These are phyloP conservation scores for Secale cereale DNA, from an alignment of 176 grass and related monocot genomes.

Conservation along the genomic window DNA sequence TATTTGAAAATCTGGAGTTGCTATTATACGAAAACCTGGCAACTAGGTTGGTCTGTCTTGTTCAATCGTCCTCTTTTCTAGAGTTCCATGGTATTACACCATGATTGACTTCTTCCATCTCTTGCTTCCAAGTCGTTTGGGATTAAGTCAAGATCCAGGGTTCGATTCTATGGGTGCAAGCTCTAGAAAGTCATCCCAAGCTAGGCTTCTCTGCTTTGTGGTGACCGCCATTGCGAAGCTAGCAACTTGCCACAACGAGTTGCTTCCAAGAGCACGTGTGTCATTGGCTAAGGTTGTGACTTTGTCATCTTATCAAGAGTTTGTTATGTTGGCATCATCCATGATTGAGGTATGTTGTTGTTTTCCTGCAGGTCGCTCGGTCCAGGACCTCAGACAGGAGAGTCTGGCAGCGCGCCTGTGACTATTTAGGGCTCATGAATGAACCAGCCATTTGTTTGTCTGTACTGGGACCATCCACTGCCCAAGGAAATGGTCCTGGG, in stretches of 20 bases:
- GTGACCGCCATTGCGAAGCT: constrained; percentile 92
- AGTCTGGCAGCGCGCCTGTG: constrained; percentile 80
- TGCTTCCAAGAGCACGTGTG: constrained; percentile 81
- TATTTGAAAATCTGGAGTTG: constrained; percentile 91
- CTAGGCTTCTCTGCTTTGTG: constrained; percentile 92
- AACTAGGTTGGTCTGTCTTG: constrained; percentile 54
- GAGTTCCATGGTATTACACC: not conserved
- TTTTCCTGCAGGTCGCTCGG: constrained; percentile 64
- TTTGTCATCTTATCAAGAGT: constrained; percentile 13
- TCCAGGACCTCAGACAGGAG: constrained; percentile 74
- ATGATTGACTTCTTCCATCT: constrained; percentile 37
- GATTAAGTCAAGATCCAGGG: constrained; percentile 65
- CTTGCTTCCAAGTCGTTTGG: constrained; percentile 58
- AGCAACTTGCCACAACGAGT: constrained; percentile 84
- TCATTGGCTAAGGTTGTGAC: constrained; percentile 73
- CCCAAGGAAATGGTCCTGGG: constrained; percentile 63
- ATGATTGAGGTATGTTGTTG: constrained; percentile 4
- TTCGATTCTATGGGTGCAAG: constrained; percentile 60
- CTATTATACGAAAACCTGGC: constrained; percentile 91
- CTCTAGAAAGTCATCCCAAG: constrained; percentile 69
- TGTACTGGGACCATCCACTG: constrained; percentile 67
- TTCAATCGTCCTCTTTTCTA: not conserved
- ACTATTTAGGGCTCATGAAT: constrained; percentile 92
- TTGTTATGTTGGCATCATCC: not conserved
- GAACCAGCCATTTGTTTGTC: constrained; percentile 82